Percentiles rank a stretch among this genome's conserved stretches.
These are phyloP conservation scores for Gentiana macrophylla DNA, from an alignment of 257 asterid genomes.

Conservation along the genomic window DNA sequence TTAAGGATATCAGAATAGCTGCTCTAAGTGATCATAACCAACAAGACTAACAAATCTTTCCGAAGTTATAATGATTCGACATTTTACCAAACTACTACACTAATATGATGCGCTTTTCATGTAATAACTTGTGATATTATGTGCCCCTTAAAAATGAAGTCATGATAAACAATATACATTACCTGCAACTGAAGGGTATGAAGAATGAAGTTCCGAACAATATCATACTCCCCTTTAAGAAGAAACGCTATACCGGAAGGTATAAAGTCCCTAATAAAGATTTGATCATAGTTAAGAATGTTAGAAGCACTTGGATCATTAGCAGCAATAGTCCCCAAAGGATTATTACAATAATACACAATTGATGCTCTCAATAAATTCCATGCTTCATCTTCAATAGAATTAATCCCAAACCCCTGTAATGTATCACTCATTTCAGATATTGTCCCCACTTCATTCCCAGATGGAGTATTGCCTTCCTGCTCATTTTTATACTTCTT, in stretches of 20 bases:
- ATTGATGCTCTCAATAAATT: slow-evolving; percentile 54
- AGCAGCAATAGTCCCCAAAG: slow-evolving; percentile 34
- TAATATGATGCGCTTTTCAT: too few relatives aligned
- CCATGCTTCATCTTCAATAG: slow-evolving; percentile 85
- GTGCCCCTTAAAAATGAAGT: too few relatives aligned
- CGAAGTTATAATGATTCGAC: too few relatives aligned
- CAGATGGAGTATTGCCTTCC: not conserved
- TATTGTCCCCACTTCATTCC: slow-evolving; percentile 22
- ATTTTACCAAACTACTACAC: too few relatives aligned
- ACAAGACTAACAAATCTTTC: too few relatives aligned
- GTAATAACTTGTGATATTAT: too few relatives aligned
- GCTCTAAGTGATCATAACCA: too few relatives aligned
- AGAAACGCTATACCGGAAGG: too few relatives aligned
- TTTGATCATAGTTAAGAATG: slow-evolving; percentile 73
- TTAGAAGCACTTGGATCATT: slow-evolving; percentile 66
- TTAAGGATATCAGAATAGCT: too few relatives aligned
- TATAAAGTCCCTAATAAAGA: too few relatives aligned
- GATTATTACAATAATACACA: too few relatives aligned
- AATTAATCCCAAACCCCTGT: slow-evolving; percentile 6
- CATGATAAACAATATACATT: not conserved
- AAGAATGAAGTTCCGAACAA: slow-evolving; percentile 66
- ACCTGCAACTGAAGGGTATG: slow-evolving; percentile 93
- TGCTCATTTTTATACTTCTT: too few relatives aligned
- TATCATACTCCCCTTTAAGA: slow-evolving; percentile 44
- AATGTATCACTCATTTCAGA: slow-evolving; percentile 14